Evolutionary conservation across 2,329 filamentous ascomycete genomes (phyloP), one percentile per base, ranked within the genome.

Genomic region (Colletotrichum karsti): DNA sequence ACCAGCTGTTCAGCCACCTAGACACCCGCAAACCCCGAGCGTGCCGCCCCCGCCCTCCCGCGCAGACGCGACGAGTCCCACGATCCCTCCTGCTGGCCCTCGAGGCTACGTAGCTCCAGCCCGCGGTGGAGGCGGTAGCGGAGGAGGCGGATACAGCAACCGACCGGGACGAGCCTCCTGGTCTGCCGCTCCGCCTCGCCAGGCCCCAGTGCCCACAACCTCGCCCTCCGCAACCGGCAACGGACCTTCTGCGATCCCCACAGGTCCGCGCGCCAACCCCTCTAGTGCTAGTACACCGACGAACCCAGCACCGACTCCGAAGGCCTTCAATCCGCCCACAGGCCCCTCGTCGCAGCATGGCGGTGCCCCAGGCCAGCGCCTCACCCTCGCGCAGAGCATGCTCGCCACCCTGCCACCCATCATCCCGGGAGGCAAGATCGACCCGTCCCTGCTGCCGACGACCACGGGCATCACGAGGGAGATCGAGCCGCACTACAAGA

Each of bases 291-390:
- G 33, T 13, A 77, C 79, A 20, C 74, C 82, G 8, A 77, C 81
- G 8, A 81, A 82, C 3, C 79, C 84, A 1, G 65, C 74, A 24
- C 62, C 75, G 28, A 72, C 74, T 64, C 78, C 73, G 69, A 86
- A 81, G 69, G 74, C 85, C 0, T 89, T 89, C 75, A 88, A 89
- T 70, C 87, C 87, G 3, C 87, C 86, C 4, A 88, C 87, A 2
- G 87, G 87, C 4, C 87, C 87, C 0, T 78, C 83, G 0, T 77
- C 81, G 1, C 79, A 78, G 69, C 79, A 80, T 66, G 73, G 76
- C 50, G 73, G 76, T 48, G 73, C 75, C 63, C 75, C 66, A 53
- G 55, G 66, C 72, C 62, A 74, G 77, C 79, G 83, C 24, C 83
- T 81, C 60, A 84, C 82, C 22, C 77, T 89, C 9, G 85, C 84